Evolutionary conservation across 257 asterid species (phyloP), one percentile per base, ranked within the genome.

Genomic region (Marsdenia floribunda): DNA sequence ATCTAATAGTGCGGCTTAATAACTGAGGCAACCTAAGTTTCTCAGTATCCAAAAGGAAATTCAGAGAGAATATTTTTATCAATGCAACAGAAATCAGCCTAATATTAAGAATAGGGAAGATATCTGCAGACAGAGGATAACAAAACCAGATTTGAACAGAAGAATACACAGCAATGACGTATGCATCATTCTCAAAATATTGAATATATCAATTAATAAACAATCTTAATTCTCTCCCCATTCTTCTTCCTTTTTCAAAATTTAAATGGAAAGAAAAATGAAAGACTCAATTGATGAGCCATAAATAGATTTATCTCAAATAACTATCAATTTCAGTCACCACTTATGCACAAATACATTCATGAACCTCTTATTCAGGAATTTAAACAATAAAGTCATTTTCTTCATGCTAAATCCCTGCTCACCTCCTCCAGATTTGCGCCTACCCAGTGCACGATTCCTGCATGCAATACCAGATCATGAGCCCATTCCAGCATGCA

Each of bases 361-460:
- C 71, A 2, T 19, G 11, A 1, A 37, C 52, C n/a, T 38, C 71
- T 38, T 37, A 37, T 38, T 19, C 9, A 33, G 47, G 3, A 13
- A 71, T 24, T 8, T 52, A 12, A 46, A 26, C 33, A 71, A 71
- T 47, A 50, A 66, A 8, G 29, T 18, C 50, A 19, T 2, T 66
- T 7, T 18, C 71, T 38, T 37, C 21, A 37, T 21, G 50, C 47
- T 42, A 19, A 73, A 65, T 19, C 18, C 42, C 52, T 71, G 71
- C 81, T 80, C 73, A 90, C 98, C 96, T 80, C 92, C 97, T 77
- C 97, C 98, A 80, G 97, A 91, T 84, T 91, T 93, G 77, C 96
- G 98, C 87, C 98, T 86, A 60, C 96, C 96, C 53, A 87, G 88
- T 24, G 92, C 80, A 55, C 97, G 96, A 72, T 87, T 89, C 91